A percentile compares a stretch with the other conserved stretches of the same genome.
phyloP scores from a whole-genome alignment of 2,329 filamentous ascomycete species.

The Arthrobotrys pseudoclavata region DNA sequence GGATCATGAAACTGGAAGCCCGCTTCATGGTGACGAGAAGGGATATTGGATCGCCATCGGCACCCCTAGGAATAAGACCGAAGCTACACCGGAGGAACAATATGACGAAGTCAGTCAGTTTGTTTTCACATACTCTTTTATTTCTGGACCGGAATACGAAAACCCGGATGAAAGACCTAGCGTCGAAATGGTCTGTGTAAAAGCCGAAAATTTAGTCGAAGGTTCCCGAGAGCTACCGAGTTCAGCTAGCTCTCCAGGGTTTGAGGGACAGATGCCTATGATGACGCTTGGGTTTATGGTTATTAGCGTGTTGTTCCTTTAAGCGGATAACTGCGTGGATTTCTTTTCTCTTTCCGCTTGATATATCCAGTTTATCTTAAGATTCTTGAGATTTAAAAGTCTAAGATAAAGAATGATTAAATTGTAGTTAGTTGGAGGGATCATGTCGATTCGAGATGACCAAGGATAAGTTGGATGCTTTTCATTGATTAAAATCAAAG shows the following conservation, averaged over 20 bases:
- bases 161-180: neutral
- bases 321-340: neutral
- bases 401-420: no score
- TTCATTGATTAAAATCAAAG: no score
- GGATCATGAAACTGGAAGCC: conserved; percentile 9
- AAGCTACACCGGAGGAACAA: conserved; percentile 30
- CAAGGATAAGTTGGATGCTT: no score
- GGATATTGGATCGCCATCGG: conserved; percentile 22
- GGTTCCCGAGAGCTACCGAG: conserved; percentile 31
- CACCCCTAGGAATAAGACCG: conserved; percentile 26
- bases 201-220: conserved; percentile 15
- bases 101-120: conserved; percentile 43
- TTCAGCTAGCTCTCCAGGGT: neutral
- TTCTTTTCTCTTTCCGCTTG: neutral
- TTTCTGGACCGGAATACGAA: conserved; percentile 32
- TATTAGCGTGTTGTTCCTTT: conserved; percentile 7
- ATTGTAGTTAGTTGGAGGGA: no score
- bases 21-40: conserved; percentile 27
- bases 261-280: neutral
- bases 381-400: no score
- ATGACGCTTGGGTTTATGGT: conserved; percentile 19
- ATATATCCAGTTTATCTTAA: no score
- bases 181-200: conserved; percentile 44
- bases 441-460: no score
- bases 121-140: conserved; percentile 37